A percentile compares a stretch with the other conserved stretches of the same genome.
These are phyloP conservation scores for Dactylellina parvicollis DNA, from an alignment of 2,329 filamentous ascomycete species.

Conservation along the genomic window DNA sequence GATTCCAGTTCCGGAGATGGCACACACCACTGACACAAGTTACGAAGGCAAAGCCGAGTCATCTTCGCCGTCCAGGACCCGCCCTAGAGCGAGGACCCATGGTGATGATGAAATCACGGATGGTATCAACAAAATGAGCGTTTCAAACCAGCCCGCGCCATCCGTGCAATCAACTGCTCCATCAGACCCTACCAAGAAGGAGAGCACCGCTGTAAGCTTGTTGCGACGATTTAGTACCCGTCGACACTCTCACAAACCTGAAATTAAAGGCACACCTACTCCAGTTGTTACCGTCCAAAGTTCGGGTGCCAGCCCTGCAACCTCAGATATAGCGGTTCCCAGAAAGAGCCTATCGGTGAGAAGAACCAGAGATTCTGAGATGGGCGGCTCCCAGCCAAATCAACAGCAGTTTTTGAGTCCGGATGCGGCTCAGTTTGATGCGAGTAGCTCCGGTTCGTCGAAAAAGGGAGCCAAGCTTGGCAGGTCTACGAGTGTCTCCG, in stretches of 20 bases:
- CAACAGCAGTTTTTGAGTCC: conserved; percentile 82
- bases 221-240: conserved; percentile 91
- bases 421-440: conserved; percentile 71
- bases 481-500: conserved; percentile 81
- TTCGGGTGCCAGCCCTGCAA: conserved; percentile 72
- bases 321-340: conserved; percentile 65
- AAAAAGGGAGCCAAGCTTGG: conserved; percentile 76
- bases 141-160: conserved; percentile 66
- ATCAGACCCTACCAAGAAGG: conserved; percentile 77
- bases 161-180: conserved; percentile 61
- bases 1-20: conserved; percentile 81
- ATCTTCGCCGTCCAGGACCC: conserved; percentile 70
- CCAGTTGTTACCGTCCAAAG: conserved; percentile 79
- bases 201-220: conserved; percentile 84
- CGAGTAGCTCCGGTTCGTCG: conserved; percentile 61
- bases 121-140: conserved; percentile 72
- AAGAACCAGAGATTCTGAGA: conserved; percentile 67
- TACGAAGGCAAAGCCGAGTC: conserved; percentile 79
- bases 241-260: conserved; percentile 70
- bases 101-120: conserved; percentile 91
- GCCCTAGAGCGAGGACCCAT: conserved; percentile 88
- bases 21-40: conserved; percentile 83
- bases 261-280: conserved; percentile 74
- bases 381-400: conserved; percentile 72
- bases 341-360: conserved; percentile 91